Base-by-base conservation (phyloP, 2,329 filamentous ascomycete genomes). In the Fusarium sp. region DNA sequence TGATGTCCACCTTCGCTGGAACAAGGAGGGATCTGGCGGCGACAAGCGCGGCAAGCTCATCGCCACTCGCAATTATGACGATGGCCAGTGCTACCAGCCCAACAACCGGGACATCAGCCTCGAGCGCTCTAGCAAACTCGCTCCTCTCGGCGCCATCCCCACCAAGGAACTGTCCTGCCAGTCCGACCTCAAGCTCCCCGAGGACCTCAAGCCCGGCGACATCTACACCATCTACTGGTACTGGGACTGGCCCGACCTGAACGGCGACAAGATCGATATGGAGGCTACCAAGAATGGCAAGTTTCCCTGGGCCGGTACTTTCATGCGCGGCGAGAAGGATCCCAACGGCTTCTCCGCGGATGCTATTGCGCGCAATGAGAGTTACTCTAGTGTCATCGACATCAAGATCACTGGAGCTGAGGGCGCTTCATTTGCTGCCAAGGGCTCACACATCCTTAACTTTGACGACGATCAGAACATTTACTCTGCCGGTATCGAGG, bases 161-260 rank as follows among this genome's bases (percentile, higher is more conserved):
- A 87, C 85, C 24, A 78, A 79, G 44, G 87, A 90, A 71, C 82
- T 94, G 49, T 89, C 85, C 81, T 98, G 96, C 80, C 94, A 97
- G 78, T 89, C 89, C 34, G 89, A 96, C 74, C 82, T 97, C 46
- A 84, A 89, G 73, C 82, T 99, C 15, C 96, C 96, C 1, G 75
- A 82, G 7, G 86, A 91, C 70, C 81, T 88, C 45, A 78, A 85
- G n/a, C 77, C 83, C 11, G 88, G 88, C 43, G 86, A 89, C 28
- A 84, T 85, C 26, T 92, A 94, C 77, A 95, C 93, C 4, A 80
- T 97, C 50, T 97, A 97, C 83, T 98, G 95, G 95, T 90, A 97
- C 44, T 98, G 96, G 96, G 91, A 97, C 78, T 99, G 94, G 93
- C 90, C 91, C 4, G 89, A 87, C 15, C 82, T 88, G 74, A 78